phyloP scores from a whole-genome alignment of 2,329 filamentous ascomycete genomes.

The Pseudogymnoascus sp. region DNA sequence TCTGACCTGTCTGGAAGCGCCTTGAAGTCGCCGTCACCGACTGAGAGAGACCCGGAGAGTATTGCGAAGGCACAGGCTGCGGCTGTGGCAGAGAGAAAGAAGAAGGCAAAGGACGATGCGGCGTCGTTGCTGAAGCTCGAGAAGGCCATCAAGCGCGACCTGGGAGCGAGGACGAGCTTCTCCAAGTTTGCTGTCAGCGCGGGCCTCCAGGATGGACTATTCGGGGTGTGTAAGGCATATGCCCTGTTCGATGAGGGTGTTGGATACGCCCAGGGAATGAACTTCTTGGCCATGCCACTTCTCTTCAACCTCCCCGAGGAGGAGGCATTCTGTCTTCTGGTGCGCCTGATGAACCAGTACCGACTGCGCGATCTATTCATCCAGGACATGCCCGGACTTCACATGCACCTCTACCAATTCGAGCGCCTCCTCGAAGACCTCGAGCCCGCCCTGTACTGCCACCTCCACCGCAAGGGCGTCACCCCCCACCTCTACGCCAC shows the following conservation, averaged over 20 bases:
- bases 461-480: slow-evolving; percentile 80
- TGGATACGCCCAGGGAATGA: slow-evolving; percentile 97
- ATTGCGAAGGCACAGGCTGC: slow-evolving; percentile 57
- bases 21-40: slow-evolving; percentile 49
- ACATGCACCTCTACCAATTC: slow-evolving; percentile 90
- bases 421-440: slow-evolving; percentile 88
- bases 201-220: slow-evolving; percentile 86
- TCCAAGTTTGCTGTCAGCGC: slow-evolving; percentile 91
- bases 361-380: slow-evolving; percentile 86
- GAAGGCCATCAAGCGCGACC: slow-evolving; percentile 81
- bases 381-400: slow-evolving; percentile 91
- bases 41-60: slow-evolving; percentile 57
- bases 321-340: slow-evolving; percentile 89
- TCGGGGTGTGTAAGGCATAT: slow-evolving; percentile 95
- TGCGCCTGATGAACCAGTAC: slow-evolving; percentile 95
- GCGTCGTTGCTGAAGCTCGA: slow-evolving; percentile 73
- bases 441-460: slow-evolving; percentile 90
- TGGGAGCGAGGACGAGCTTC: slow-evolving; percentile 89
- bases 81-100: slow-evolving; percentile 60
- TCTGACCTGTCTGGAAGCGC: slow-evolving; percentile 64
- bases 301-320: slow-evolving; percentile 98
- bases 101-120: slow-evolving; percentile 70
- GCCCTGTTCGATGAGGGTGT: slow-evolving; percentile 90
- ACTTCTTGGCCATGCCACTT: slow-evolving; percentile 93
- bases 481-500: slow-evolving; percentile 91